phyloP scores from a whole-genome alignment of 1,284 basidiomycete genomes.

The Taiwanofungus camphoratus region DNA sequence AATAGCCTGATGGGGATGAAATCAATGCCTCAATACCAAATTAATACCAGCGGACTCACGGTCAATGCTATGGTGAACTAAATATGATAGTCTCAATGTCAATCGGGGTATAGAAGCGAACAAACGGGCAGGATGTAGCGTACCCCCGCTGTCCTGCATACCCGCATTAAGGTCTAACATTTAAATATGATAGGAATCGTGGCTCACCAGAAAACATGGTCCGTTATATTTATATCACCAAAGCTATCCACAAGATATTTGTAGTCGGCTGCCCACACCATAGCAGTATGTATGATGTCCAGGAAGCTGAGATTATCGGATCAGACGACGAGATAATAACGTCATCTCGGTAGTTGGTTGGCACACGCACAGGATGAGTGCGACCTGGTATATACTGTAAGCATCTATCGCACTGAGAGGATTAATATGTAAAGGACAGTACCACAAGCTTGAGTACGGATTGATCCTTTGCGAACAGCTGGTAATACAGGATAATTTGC shows the following conservation, averaged over 20 bases:
- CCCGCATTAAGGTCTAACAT: too few species aligned
- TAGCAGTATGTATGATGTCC: constrained; percentile 20
- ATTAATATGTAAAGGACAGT: constrained; percentile 1
- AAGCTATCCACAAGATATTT: constrained; percentile 20
- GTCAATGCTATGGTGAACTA: too few species aligned
- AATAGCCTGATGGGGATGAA: constrained; percentile 11
- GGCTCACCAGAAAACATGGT: constrained; percentile 22
- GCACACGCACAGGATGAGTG: constrained; percentile 15
- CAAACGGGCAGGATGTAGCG: too few species aligned
- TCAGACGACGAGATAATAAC: too few species aligned
- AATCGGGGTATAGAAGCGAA: too few species aligned
- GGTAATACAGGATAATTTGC: constrained; percentile 10
- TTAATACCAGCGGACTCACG: too few species aligned
- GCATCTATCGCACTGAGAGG: not conserved
- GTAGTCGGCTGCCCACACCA: constrained; percentile 21
- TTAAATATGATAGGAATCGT: not conserved
- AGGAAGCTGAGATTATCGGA: constrained; percentile 13
- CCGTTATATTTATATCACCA: constrained; percentile 15
- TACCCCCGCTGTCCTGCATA: constrained; percentile 17
- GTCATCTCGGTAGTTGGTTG: too few species aligned
- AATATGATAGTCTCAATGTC: too few species aligned
- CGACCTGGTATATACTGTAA: constrained; percentile 14
- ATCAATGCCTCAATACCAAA: not conserved
- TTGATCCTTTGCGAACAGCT: constrained; percentile 15
- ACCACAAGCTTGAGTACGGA: constrained; percentile 21